Percentiles rank a stretch among this genome's conserved stretches.
Evolutionary conservation across 2,329 filamentous ascomycete species (phyloP).

Genomic region (Diplodia sapinea): DNA sequence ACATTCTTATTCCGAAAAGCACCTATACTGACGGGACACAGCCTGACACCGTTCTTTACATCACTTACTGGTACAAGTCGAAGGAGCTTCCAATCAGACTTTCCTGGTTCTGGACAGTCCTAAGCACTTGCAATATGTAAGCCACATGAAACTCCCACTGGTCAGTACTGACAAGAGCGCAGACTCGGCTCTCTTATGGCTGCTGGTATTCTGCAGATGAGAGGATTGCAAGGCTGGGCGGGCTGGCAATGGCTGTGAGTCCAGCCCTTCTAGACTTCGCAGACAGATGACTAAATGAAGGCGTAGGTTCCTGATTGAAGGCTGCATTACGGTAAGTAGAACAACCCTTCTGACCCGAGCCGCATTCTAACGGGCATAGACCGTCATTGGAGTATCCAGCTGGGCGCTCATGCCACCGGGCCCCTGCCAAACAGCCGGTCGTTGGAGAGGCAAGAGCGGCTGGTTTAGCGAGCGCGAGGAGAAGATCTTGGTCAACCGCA

Average conservation of each 20-base stretch:
- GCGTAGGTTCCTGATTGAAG: slow-evolving; percentile 33
- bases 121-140: slow-evolving; percentile 38
- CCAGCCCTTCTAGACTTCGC: slow-evolving; percentile 11
- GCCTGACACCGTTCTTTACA: slow-evolving; percentile 62
- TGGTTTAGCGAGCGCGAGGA: slow-evolving; percentile 27
- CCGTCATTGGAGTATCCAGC: slow-evolving; percentile 59
- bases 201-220: slow-evolving; percentile 53
- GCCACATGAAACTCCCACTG: not conserved
- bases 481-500: slow-evolving; percentile 28
- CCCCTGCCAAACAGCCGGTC: slow-evolving; percentile 18
- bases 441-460: slow-evolving; percentile 10
- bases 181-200: slow-evolving; percentile 52
- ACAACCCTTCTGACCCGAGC: not conserved
- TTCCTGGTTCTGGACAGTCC: slow-evolving; percentile 67
- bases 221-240: slow-evolving; percentile 50
- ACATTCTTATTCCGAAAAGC: not conserved
- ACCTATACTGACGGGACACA: not conserved
- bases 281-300: not conserved
- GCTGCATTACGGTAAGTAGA: slow-evolving; percentile 53
- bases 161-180: slow-evolving; percentile 49
- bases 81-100: slow-evolving; percentile 67
- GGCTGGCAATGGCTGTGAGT: slow-evolving; percentile 59
- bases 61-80: slow-evolving; percentile 71
- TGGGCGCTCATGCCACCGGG: slow-evolving; percentile 35
- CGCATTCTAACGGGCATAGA: not conserved